A percentile compares a stretch with the other conserved stretches of the same genome.
phyloP scores from a whole-genome alignment of 306 rosid species.

The Corylus americana region DNA sequence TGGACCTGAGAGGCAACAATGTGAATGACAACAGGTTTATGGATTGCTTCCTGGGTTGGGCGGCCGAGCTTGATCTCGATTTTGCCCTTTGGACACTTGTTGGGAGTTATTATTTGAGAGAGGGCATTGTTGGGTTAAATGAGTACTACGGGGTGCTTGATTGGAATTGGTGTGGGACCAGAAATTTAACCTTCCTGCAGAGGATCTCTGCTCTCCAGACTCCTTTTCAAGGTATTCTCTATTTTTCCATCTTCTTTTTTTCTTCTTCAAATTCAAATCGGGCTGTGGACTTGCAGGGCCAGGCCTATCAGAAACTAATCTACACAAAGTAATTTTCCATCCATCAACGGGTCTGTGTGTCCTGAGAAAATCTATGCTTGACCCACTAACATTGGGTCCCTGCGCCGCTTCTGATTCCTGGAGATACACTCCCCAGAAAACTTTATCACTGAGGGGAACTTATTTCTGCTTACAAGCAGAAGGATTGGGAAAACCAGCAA shows the following conservation, averaged over 20 bases:
- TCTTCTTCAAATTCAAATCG: not conserved
- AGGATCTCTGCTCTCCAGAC: slow-evolving; percentile 63
- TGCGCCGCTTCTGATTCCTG: slow-evolving; percentile 63
- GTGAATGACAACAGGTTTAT: slow-evolving; percentile 82
- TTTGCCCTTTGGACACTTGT: slow-evolving; percentile 84
- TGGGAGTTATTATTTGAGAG: slow-evolving; percentile 77
- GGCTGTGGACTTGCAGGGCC: slow-evolving; percentile 54
- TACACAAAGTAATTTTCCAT: slow-evolving; percentile 62
- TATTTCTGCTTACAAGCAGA: slow-evolving; percentile 64
- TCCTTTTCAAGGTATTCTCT: slow-evolving; percentile 69
- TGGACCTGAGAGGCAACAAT: slow-evolving; percentile 71
- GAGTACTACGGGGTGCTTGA: slow-evolving; percentile 68
- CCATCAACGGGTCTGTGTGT: slow-evolving; percentile 77
- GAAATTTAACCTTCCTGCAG: slow-evolving; percentile 53
- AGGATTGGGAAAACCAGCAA: slow-evolving; percentile 46
- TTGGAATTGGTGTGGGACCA: slow-evolving; percentile 53
- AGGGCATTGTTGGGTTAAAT: slow-evolving; percentile 68
- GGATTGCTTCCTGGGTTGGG: slow-evolving; percentile 59
- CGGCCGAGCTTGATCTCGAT: slow-evolving; percentile 77
- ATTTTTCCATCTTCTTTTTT: not conserved
- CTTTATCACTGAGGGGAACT: slow-evolving; percentile 58
- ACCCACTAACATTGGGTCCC: slow-evolving; percentile 54
- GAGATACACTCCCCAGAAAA: slow-evolving; percentile 53
- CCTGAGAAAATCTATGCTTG: slow-evolving; percentile 36
- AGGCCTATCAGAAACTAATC: slow-evolving; percentile 25